Conservation (phyloP, 345 rosid species). For the Arabidopsis arenosa region DNA sequence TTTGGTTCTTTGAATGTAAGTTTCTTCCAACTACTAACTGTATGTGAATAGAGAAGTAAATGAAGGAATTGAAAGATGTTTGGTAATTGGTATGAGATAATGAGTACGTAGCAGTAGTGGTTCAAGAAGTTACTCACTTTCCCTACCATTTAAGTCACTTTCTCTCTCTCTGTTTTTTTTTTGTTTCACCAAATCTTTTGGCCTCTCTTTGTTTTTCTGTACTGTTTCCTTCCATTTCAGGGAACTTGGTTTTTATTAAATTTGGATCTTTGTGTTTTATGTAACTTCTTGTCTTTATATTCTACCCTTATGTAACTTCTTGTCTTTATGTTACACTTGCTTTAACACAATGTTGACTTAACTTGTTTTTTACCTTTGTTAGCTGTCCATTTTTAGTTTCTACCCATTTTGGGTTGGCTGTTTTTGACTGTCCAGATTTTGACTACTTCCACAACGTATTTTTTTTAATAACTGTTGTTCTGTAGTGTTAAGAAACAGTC, state of each 20-base stretch:
- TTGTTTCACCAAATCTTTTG: conserved; percentile 7
- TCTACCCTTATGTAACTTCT: conserved; percentile 11
- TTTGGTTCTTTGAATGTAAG: conserved; percentile 32
- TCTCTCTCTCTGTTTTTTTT: background rate
- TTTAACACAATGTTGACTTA: conserved; percentile 1
- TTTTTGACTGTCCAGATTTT: conserved; percentile 22
- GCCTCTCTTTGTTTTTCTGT: conserved; percentile 19
- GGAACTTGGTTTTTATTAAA: conserved; percentile 34
- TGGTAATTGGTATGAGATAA: conserved; percentile 30
- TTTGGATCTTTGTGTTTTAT: conserved; percentile 28
- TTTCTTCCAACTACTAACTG: conserved; percentile 37
- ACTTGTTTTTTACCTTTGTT: conserved; percentile 2
- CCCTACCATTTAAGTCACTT: conserved; percentile 30
- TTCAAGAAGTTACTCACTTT: conserved; percentile 35
- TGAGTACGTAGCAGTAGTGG: conserved; percentile 15
- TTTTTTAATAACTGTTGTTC: background rate
- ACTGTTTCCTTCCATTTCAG: conserved; percentile 30
- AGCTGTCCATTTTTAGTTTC: conserved; percentile 26
- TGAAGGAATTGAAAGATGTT: conserved; percentile 42
- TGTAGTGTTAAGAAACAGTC: conserved; percentile 15
- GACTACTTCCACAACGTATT: background rate
- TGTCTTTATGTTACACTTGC: conserved; percentile 1
- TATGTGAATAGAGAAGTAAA: conserved; percentile 40
- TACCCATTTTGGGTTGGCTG: conserved; percentile 12
- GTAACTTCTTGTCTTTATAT: conserved; percentile 16